Conservation (phyloP, 345 rosid genomes). For the Aquilaria sinensis region DNA sequence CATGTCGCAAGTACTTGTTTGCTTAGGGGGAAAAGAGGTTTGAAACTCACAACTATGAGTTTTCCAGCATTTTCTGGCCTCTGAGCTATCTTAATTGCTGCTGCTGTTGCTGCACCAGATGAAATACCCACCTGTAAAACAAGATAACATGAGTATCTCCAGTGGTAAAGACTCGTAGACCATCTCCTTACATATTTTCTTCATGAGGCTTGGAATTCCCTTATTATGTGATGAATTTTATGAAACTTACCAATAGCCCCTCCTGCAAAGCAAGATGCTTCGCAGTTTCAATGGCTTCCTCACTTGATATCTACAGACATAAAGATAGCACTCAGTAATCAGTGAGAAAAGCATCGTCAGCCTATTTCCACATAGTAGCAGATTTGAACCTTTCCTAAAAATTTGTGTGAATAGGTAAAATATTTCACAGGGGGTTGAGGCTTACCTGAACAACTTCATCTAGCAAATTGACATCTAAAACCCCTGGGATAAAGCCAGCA, state of each 20-base stretch:
- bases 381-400: background rate
- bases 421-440: background rate
- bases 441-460: constrained; percentile 48
- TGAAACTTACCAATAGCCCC: constrained; percentile 41
- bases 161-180: background rate
- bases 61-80: constrained; percentile 67
- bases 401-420: background rate
- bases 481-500: constrained; percentile 55
- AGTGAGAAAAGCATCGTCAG: too few species aligned
- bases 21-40: too few species aligned
- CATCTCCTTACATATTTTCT: background rate
- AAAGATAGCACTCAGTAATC: background rate
- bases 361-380: background rate
- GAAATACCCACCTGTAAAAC: constrained; percentile 61
- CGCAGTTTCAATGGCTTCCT: constrained; percentile 50
- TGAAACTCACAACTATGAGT: constrained; percentile 51
- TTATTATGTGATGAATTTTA: background rate
- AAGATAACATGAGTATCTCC: background rate
- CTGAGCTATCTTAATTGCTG: constrained; percentile 49
- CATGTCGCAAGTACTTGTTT: too few species aligned
- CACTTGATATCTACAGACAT: constrained; percentile 42
- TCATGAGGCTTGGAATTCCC: background rate
- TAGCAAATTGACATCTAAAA: constrained; percentile 34
- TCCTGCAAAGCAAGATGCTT: constrained; percentile 53
- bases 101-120: constrained; percentile 56